Evolutionary conservation across 1,284 basidiomycete genomes (phyloP), one percentile per base, ranked within the genome.

Genomic region (Pyrrhoderma lamaoense): DNA sequence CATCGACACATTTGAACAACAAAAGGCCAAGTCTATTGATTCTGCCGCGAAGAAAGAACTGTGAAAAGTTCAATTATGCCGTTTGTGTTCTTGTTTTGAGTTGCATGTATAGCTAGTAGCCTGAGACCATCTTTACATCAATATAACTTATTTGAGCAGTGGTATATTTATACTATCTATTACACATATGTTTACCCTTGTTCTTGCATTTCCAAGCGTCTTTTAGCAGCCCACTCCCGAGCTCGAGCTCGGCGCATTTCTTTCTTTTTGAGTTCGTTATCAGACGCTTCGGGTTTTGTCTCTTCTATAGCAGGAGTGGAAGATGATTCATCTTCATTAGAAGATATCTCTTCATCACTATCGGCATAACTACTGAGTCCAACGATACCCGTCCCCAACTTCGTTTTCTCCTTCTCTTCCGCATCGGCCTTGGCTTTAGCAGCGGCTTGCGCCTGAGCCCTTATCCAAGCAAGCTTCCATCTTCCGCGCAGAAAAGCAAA

Each of bases 401-500:
- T 16, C 43, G 60, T 57, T 49, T 61, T 57, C 45, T 62, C 56
- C 35, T 64, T 61, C 49, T 63, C n/a, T n/a, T n/a, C 61, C 54
- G 65, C 59, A 53, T 66, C 60, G 35, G 36, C 18, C 22, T 16
- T 38, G 14, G 14, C 36, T 19, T 62, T 60, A 47, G 61, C 61
- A 44, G 68, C 71, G 3, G 65, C 44, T 25, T 68, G 69, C 3
- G 64, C 70, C 58, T 79, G 79, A 21, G 70, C 65, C 1, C 65
- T 58, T 35, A 63, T 64, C 90, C 91, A 93, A 2, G 74, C 70
- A 2, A 68, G 65, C 44, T 72, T 71, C 80, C 84, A 92, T 25
- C 85, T 70, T 1, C 89, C 89, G 16, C 80, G 75, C 35, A 94
- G 65, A 63, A 93, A 94, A 0, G 82, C 78, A 61, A 94, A 93